Evolutionary conservation across 177 flowering plant species (phyloP).

Genomic region (Tripterygium wilfordii): DNA sequence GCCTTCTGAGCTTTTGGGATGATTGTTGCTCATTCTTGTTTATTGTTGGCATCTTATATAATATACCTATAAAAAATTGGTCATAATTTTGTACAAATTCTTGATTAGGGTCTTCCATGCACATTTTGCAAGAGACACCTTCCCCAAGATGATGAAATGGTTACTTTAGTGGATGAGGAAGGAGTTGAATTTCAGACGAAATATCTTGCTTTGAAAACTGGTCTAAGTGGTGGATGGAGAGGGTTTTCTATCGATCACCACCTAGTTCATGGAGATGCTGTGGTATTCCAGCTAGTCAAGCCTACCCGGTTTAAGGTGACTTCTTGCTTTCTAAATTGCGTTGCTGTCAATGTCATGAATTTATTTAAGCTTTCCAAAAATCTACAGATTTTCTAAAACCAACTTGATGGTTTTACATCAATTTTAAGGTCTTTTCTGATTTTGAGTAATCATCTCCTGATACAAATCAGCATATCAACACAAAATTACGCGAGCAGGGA

Average conservation of each 20-base stretch:
- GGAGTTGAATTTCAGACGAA: constrained; percentile 26
- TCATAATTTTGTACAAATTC: constrained; percentile 17
- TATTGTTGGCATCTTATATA: too few species aligned
- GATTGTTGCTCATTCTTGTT: background rate
- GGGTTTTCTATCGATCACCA: constrained; percentile 31
- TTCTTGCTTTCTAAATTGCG: background rate
- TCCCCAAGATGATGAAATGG: constrained; percentile 22
- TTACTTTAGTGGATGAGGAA: constrained; percentile 37
- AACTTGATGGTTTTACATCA: too few species aligned
- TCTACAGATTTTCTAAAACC: too few species aligned
- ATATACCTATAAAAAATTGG: too few species aligned
- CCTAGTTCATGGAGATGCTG: constrained; percentile 28
- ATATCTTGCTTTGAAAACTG: constrained; percentile 24
- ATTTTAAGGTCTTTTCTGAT: too few species aligned
- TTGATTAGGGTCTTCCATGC: constrained; percentile 36
- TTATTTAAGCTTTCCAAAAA: background rate
- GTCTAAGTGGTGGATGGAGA: constrained; percentile 50
- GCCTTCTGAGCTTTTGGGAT: too few species aligned
- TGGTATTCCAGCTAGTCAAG: constrained; percentile 31
- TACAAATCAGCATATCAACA: too few species aligned
- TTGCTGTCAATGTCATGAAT: too few species aligned
- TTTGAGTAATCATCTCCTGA: too few species aligned
- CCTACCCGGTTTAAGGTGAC: constrained; percentile 37
- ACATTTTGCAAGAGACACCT: constrained; percentile 34
- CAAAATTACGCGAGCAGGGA: too few species aligned